Evolutionary conservation across 1,284 basidiomycete species (phyloP), one percentile per base, ranked within the genome.

Genomic region (Tetrapyrgos nigripes): DNA sequence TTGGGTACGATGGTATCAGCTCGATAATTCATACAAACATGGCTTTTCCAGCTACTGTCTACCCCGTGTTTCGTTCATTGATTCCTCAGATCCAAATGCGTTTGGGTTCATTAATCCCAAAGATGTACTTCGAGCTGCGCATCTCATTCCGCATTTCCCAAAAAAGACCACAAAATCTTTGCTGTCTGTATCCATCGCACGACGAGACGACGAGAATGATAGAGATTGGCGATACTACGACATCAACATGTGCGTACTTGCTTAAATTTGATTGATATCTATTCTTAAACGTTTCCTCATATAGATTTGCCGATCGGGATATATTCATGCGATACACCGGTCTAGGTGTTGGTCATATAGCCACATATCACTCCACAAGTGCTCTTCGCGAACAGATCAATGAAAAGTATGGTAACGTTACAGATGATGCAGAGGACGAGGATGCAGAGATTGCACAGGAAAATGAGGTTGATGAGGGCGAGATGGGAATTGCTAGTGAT

Each of bases 91-190:
- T 27, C 50, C 35, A 0, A 40, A 64, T 6, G 66, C 70, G 0
- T 76, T 72, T 49, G 68, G 66, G 0, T 76, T 76, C 59, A 40
- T 76, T n/a, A 63, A 74, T 56, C 74, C 73, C 0, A 35, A 49
- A 1, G 56, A 68, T 13, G 66, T 76, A 2, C 55, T 75, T 17
- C 69, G 68, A 1, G 70, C 57, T 1, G 57, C 58, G 0, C 71
- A 76, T 46, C 44, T 76, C 9, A 68, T 75, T 17, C 75, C 73
- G 0, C 59, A 61, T 1, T 73, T 72, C 50, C 53, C 40, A 0
- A 24, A 55, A 17, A 70, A 67, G 0, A 46, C 11, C 1, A 68
- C 68, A 3, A 24, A 46, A 14, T n/a, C n/a, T 17, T 17, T 53
- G 1, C 45, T 62, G 1, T 2, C 44, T 2, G 28, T 24, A 14